Evolutionary conservation across 1,284 basidiomycete species (phyloP).

Genomic region (Meira miltonrushii): DNA sequence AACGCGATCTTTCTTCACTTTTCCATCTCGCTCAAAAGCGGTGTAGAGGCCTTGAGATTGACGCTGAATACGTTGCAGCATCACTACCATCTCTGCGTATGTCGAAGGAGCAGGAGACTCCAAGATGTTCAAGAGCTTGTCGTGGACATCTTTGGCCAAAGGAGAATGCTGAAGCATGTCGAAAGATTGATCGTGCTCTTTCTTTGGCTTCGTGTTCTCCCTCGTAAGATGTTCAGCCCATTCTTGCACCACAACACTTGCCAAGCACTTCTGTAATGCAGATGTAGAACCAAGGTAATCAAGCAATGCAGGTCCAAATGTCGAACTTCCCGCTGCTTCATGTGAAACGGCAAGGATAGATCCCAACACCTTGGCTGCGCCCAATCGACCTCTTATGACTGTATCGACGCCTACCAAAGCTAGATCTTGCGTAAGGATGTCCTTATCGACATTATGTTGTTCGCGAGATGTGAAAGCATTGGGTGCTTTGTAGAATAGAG

Average conservation of each 20-base stretch:
- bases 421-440: slow-evolving; percentile 86
- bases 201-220: not conserved
- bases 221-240: slow-evolving; percentile 63
- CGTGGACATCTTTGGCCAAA: slow-evolving; percentile 55
- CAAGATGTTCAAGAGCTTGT: slow-evolving; percentile 66
- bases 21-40: slow-evolving; percentile 77
- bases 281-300: slow-evolving; percentile 79
- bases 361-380: slow-evolving; percentile 75
- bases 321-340: slow-evolving; percentile 18
- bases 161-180: slow-evolving; percentile 19
- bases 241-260: slow-evolving; percentile 80
- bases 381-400: slow-evolving; percentile 75
- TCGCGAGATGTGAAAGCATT: slow-evolving; percentile 56
- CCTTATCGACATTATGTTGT: slow-evolving; percentile 87
- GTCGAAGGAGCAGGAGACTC: slow-evolving; percentile 68
- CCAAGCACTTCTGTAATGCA: slow-evolving; percentile 83
- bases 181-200: slow-evolving; percentile 4
- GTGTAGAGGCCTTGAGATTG: slow-evolving; percentile 77
- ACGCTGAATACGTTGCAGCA: slow-evolving; percentile 71
- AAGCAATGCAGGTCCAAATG: slow-evolving; percentile 61
- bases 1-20: slow-evolving; percentile 71
- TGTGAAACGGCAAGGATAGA: slow-evolving; percentile 68
- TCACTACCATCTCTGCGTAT: slow-evolving; percentile 85
- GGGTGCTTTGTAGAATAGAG: slow-evolving; percentile 66
- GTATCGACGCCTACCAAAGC: slow-evolving; percentile 74